Conservation (phyloP, 192 early-diverging fungal genomes). For the Irineochytrium annulatum region DNA sequence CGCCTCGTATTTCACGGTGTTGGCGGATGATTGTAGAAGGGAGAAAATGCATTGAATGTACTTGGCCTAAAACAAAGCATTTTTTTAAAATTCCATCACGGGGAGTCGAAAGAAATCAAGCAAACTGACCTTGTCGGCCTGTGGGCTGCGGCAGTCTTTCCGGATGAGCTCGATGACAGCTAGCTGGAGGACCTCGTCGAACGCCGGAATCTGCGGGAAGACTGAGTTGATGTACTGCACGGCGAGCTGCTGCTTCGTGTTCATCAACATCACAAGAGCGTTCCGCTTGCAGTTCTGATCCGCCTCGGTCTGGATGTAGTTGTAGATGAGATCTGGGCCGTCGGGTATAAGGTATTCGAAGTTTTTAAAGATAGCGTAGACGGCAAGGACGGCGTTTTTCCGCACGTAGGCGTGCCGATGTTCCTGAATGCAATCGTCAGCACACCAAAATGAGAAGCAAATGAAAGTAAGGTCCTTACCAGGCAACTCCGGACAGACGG, state of each 20-base stretch:
- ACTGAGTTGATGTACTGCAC: slow-evolving; percentile 79
- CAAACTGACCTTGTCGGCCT: slow-evolving; percentile 69
- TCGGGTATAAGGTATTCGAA: slow-evolving; percentile 94
- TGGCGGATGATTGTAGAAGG: slow-evolving; percentile 72
- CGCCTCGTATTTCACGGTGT: slow-evolving; percentile 96
- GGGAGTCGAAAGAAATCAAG: too few species aligned
- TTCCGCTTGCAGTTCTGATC: slow-evolving; percentile 92
- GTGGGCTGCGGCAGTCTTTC: slow-evolving; percentile 77
- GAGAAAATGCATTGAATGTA: slow-evolving; percentile 90
- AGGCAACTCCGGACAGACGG: slow-evolving; percentile 85
- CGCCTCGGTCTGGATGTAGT: slow-evolving; percentile 62
- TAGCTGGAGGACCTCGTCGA: slow-evolving; percentile 92
- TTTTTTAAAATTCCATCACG: too few species aligned
- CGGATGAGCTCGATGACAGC: slow-evolving; percentile 92
- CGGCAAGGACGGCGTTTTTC: slow-evolving; percentile 95
- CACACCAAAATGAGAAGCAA: slow-evolving; percentile 3
- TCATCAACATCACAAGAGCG: slow-evolving; percentile 89
- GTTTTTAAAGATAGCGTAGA: slow-evolving; percentile 82
- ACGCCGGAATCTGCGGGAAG: slow-evolving; percentile 66
- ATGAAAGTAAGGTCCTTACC: slow-evolving; percentile 34
- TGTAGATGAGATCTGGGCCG: slow-evolving; percentile 82
- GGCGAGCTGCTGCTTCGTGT: slow-evolving; percentile 69
- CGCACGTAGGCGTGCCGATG: slow-evolving; percentile 97
- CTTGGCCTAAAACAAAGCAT: slow-evolving; percentile 61
- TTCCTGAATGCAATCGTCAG: slow-evolving; percentile 48